Percentiles rank a stretch among this genome's conserved stretches.
Evolutionary conservation across 345 rosid genomes (phyloP).

Genomic region (Populus simonii): DNA sequence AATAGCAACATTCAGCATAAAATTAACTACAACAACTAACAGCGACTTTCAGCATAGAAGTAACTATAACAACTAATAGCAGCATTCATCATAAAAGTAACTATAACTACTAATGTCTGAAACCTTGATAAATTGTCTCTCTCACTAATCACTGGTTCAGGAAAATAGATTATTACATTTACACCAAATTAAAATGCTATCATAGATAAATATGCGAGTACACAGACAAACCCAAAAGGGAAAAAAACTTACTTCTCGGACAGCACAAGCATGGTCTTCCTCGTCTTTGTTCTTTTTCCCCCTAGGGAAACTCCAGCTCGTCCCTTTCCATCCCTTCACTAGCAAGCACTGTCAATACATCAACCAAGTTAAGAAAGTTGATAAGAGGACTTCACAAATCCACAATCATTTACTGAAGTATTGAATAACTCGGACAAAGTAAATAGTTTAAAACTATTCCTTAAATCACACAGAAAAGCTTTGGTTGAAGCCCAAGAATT

Average conservation of each 20-base stretch:
- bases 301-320: conserved; percentile 99
- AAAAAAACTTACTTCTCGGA: conserved; percentile 66
- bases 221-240: not conserved
- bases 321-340: conserved; percentile 99
- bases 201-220: not conserved
- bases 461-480: not conserved
- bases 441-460: not conserved
- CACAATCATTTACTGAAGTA: not conserved
- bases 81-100: not conserved
- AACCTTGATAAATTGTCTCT: not conserved
- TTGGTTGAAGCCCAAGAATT: not conserved
- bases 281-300: conserved; percentile 99
- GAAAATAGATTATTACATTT: not conserved
- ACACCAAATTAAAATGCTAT: not conserved
- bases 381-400: not conserved
- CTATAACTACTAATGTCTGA: not conserved
- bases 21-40: not conserved
- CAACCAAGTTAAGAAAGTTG: not conserved
- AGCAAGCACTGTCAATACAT: conserved; percentile 63
- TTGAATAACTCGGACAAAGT: not conserved
- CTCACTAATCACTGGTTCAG: not conserved
- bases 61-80: not conserved
- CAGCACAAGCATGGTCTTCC: conserved; percentile 95
- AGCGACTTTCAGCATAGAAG: not conserved
- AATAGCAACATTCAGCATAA: not conserved